Conservation (phyloP, 805 yeast species). For the Yamadazyma tumulicola region DNA sequence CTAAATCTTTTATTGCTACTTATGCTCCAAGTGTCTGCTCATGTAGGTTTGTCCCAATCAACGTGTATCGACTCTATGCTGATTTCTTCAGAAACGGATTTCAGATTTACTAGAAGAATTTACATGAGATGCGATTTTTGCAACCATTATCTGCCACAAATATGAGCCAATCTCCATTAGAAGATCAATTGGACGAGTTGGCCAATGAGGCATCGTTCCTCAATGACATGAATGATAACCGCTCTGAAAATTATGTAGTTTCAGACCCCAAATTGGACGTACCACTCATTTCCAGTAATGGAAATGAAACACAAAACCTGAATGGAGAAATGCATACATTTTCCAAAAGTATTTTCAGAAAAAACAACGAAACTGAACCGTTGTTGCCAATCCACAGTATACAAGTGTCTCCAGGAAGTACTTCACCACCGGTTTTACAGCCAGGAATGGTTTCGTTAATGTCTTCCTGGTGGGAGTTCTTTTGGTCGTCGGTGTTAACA, state of each 20-base stretch:
- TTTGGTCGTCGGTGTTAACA: constrained; percentile 17
- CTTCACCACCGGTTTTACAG: background rate
- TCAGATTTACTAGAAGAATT: background rate
- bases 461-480: too few relatives aligned
- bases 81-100: constrained; percentile 3
- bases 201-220: constrained; percentile 24
- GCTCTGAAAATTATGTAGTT: too few relatives aligned
- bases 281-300: background rate
- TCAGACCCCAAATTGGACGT: background rate
- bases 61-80: too few relatives aligned
- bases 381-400: constrained; percentile 18
- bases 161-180: constrained; percentile 5
- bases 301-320: too few relatives aligned
- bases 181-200: constrained; percentile 18
- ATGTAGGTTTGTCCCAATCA: too few relatives aligned
- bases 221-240: too few relatives aligned
- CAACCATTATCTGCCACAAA: constrained; percentile 3
- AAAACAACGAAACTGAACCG: constrained; percentile 12
- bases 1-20: background rate
- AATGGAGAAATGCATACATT: constrained; percentile 2
- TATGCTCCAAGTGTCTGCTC: too few relatives aligned
- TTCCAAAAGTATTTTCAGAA: constrained; percentile 4
- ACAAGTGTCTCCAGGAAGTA: constrained; percentile 2
- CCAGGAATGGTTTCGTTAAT: constrained; percentile 5
- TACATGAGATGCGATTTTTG: constrained; percentile 3